Base-by-base conservation (phyloP, 345 rosid genomes). In the Euphorbia peplus region DNA sequence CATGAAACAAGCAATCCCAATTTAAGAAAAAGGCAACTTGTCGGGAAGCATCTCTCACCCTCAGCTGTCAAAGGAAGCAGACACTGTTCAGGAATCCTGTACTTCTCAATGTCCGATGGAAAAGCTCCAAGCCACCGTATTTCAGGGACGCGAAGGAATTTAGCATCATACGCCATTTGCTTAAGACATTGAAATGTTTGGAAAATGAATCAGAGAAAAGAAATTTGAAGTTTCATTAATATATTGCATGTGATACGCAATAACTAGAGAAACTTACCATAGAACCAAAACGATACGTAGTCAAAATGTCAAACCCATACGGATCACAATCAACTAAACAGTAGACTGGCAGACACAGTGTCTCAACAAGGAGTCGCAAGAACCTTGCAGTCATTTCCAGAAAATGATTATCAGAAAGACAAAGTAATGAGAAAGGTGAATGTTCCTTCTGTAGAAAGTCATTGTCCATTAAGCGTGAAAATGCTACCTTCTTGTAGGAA, bases 241-340 rank as follows among this genome's bases (percentile, higher is more conserved):
- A 48, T 37, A 62, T 28, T 47, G 24, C 30, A 26, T 63, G 13
- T 60, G 4, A 52, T 47, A 50, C n/a, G n/a, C n/a, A n/a, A n/a
- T n/a, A n/a, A n/a, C 70, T 61, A 54, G 50, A 35, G 65, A 64
- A 76, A 64, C 90, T 78, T 68, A 91, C 98, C 98, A 87, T 86
- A 41, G 98, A 93, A 76, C 98, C 97, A 84, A 93, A 93, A 19
- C 95, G 86, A 75, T 91, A 91, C 50, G 91, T 88, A 44, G 92
- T 79, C 50, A 91, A 79, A 66, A 91, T 91, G 84, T 93, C 98
- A 80, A 91, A 88, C 60, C 97, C 98, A 73, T 91, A 91, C 51
- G 97, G 98, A 84, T 93, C 98, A 82, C 93, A 93, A 70, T 93
- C 98, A 9, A 93, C 96, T 80, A 93, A 79, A 79, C 97, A 89